Base-by-base conservation (phyloP, 2,329 filamentous ascomycete species). In the Curvularia sp. region DNA sequence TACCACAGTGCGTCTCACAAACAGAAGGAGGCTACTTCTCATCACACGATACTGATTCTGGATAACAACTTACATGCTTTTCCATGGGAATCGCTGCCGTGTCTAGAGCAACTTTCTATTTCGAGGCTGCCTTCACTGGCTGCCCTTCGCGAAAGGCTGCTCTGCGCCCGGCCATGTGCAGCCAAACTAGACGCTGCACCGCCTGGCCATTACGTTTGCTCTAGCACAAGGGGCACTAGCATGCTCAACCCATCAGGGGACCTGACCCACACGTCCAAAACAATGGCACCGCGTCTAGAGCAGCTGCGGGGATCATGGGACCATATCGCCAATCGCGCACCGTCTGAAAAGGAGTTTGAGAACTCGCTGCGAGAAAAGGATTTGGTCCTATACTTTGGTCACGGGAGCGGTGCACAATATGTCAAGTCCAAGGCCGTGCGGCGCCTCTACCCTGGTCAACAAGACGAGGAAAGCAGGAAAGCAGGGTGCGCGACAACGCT, bases 31-130 rank as follows among this genome's bases (percentile, higher is more conserved):
- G 65, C 66, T 51, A 70, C 63, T 55, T 70, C 69, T 15, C 80
- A 80, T 1, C 95, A 99, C 73, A 94, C 92, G 0, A 89, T 99
- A 52, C 82, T 99, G 2, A 88, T 99, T 6, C 83, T 99, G 5
- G 95, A 99, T 78, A 97, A 97, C 77, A 85, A 90, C 2, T 83
- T 99, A 2, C 95, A 98, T 70, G 83, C 87, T 1, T 96, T 99
- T 70, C 95, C 95, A 0, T 99, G 96, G 95, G 95, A 99, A 74
- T 97, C 92, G 0, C 80, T 99, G 36, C 92, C 93, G 0, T 97
- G 92, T 73, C 86, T 99, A 72, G 85, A 91, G 63, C 86, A 85
- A 2, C 82, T 89, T 3, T 89, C 94, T 0, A 89, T 97, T 34
- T 97, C 92, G 3, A 88, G 95, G 12, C 88, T 99, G 23, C 93